phyloP scores from a whole-genome alignment of 2,329 filamentous ascomycete genomes.

The Aspergillus latus region DNA sequence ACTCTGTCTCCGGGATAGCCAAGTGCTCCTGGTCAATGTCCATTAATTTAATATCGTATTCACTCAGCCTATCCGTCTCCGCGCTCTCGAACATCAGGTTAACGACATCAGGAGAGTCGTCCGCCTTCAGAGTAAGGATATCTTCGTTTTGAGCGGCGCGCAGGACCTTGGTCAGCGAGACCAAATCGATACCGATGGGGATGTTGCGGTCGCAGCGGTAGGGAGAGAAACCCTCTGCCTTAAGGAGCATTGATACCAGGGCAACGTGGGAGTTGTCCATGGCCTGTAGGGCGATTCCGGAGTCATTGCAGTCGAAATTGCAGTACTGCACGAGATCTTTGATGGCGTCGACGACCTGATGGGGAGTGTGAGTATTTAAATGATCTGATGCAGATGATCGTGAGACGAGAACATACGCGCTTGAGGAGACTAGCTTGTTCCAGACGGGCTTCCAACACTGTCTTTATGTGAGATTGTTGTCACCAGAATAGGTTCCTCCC shows the following conservation, averaged over 20 bases:
- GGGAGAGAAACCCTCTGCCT: slow-evolving; percentile 88
- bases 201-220: slow-evolving; percentile 99
- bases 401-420: slow-evolving; percentile 62
- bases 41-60: slow-evolving; percentile 99
- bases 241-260: slow-evolving; percentile 97
- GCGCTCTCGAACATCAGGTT: slow-evolving; percentile 94
- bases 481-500: not conserved
- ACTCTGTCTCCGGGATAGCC: slow-evolving; percentile 98
- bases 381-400: not conserved
- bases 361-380: slow-evolving; percentile 11
- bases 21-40: slow-evolving; percentile 99
- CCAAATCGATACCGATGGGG: slow-evolving; percentile 94
- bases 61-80: slow-evolving; percentile 85
- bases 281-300: slow-evolving; percentile 93
- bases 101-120: slow-evolving; percentile 92
- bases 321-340: slow-evolving; percentile 99
- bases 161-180: slow-evolving; percentile 94
- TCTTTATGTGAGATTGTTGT: slow-evolving; percentile 16
- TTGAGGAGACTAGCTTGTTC: slow-evolving; percentile 92
- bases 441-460: slow-evolving; percentile 95
- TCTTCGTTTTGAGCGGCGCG: slow-evolving; percentile 93
- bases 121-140: slow-evolving; percentile 92
- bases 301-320: slow-evolving; percentile 99
- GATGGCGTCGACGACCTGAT: slow-evolving; percentile 93
- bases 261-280: slow-evolving; percentile 99